Evolutionary conservation across 345 rosid genomes (phyloP), one percentile per base, ranked within the genome.

Genomic region (Melaleuca alternifolia): DNA sequence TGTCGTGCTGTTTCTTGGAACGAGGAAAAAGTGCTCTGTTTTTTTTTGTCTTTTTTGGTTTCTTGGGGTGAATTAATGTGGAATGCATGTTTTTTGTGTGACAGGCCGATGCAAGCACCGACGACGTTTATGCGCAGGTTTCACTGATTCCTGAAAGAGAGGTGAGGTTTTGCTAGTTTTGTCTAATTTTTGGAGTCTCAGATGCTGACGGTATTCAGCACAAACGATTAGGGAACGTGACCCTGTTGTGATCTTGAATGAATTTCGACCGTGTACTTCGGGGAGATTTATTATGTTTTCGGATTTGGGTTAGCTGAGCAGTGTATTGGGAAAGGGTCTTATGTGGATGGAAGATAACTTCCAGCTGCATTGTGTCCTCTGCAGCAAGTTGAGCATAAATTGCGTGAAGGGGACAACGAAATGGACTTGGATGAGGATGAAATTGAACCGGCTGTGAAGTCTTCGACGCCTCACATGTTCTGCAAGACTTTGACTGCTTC

Each of bases 401-500:
- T 93, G 93, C 93, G 85, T 76, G 96, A 93, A 77, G 91, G 94
- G 86, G 88, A 85, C 53, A 52, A 88, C 53, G 93, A 93, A 82
- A 94, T 65, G 53, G 94, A 92, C 77, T 93, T 92, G 77, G 99
- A 93, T 51, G 96, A 93, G 59, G 98, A 95, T 76, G 96, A 96
- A 87, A 83, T 84, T 50, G 98, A 94, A 87, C 90, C 89, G 54
- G 88, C 89, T 65, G 90, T 87, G 59, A 98, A 94, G 91, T 90
- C 98, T 15, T 93, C 90, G 50, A 93, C 96, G 14, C 97, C 98
- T 21, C 99, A 98, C 90, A 98, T 98, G 99, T 98, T 98, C 89
- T 98, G 99, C 88, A 98, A 98, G 94, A 98, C 99, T 16, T 95
- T 98, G 46, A 98, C 99, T 86, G 99, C 99, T 90, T 97, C 99